phyloP scores from a whole-genome alignment of 2,329 filamentous ascomycete species.

The Diaporthe batatas region DNA sequence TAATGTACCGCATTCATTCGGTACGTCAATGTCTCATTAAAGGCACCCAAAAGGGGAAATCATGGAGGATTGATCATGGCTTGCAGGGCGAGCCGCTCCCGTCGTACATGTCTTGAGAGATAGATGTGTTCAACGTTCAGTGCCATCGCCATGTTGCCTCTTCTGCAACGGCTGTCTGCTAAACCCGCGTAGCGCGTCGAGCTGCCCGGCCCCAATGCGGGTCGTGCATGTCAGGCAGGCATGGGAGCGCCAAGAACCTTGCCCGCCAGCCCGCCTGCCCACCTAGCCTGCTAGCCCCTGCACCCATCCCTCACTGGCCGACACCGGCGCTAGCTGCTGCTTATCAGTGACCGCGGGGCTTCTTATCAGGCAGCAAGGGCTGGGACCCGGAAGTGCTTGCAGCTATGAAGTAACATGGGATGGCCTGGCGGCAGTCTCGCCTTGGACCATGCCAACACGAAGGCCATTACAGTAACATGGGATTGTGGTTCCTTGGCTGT shows the following conservation, averaged over 20 bases:
- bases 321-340: constrained; percentile 26
- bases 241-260: background rate
- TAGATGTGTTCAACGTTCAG: too few species aligned
- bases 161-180: background rate
- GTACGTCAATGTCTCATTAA: constrained; percentile 27
- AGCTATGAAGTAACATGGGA: constrained; percentile 20
- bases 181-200: constrained; percentile 26
- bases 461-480: background rate
- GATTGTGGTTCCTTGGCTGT: constrained; percentile 4
- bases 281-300: background rate
- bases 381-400: constrained; percentile 35
- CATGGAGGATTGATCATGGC: background rate
- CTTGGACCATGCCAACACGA: background rate
- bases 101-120: constrained; percentile 2
- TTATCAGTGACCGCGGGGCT: constrained; percentile 40
- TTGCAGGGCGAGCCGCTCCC: background rate
- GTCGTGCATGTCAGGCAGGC: constrained; percentile 12
- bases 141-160: background rate
- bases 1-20: background rate
- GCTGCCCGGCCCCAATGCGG: constrained; percentile 1
- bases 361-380: constrained; percentile 31
- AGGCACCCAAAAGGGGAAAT: constrained; percentile 4
- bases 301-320: background rate
- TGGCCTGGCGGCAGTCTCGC: background rate
- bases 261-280: too few species aligned